Conservation (phyloP, 169 alveolate species). For the Eimeria falciformis region DNA sequence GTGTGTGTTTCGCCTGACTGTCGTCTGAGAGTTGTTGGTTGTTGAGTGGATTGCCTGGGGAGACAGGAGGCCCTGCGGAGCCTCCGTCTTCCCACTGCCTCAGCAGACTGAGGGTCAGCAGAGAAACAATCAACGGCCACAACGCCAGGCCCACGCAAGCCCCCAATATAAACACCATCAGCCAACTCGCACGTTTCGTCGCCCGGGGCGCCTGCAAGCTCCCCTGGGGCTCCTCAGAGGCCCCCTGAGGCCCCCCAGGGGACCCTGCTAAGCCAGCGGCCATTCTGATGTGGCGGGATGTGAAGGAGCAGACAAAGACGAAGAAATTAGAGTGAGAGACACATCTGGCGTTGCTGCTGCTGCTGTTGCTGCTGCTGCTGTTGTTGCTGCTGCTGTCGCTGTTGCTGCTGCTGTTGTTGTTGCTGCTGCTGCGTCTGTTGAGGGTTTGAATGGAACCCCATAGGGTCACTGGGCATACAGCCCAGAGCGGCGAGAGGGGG, state of each 20-base stretch:
- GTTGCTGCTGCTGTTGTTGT: not conserved
- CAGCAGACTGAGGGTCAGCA: slow-evolving; percentile 34
- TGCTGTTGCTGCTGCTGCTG: slow-evolving; percentile 33
- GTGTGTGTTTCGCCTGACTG: too few species aligned
- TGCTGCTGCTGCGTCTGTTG: too few species aligned
- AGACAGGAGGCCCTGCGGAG: slow-evolving; percentile 20
- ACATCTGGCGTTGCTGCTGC: slow-evolving; percentile 52
- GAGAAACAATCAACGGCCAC: slow-evolving; percentile 66
- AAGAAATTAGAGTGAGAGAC: too few species aligned
- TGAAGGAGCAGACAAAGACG: too few species aligned
- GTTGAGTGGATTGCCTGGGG: too few species aligned
- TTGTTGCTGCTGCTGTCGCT: slow-evolving; percentile 11
- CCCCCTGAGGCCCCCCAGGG: slow-evolving; percentile 1
- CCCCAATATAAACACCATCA: slow-evolving; percentile 10
- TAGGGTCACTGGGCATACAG: too few species aligned
- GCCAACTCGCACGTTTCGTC: not conserved
- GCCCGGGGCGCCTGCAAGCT: too few species aligned
- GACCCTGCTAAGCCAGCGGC: too few species aligned
- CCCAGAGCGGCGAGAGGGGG: too few species aligned
- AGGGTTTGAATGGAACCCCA: too few species aligned
- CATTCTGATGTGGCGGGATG: too few species aligned
- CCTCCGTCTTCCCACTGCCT: not conserved
- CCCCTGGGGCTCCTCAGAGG: not conserved
- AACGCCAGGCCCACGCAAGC: slow-evolving; percentile 52
- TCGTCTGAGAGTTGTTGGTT: too few species aligned